Conservation (phyloP, 495 filamentous ascomycete genomes). For the Daldinia concentrica region DNA sequence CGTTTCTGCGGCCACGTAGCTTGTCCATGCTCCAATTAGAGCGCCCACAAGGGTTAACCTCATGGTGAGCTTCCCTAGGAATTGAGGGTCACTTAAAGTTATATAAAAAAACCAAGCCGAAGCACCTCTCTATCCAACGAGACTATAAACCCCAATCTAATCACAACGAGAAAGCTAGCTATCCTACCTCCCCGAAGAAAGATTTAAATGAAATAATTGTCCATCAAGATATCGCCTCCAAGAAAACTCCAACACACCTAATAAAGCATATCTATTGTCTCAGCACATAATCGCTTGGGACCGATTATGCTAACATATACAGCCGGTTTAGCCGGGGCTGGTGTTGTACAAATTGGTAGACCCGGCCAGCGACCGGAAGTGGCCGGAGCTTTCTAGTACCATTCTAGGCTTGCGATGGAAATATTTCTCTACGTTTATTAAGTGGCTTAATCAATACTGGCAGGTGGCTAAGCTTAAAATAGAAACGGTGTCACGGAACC, state of each 20-base stretch:
- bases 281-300: slow-evolving; percentile 14
- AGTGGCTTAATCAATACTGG: slow-evolving; percentile 17
- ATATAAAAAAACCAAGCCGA: background rate
- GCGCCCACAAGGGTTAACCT: slow-evolving; percentile 5
- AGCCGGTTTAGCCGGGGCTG: slow-evolving; percentile 35
- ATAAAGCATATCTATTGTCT: background rate
- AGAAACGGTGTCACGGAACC: slow-evolving; percentile 19
- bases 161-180: background rate
- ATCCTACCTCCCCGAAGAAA: background rate
- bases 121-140: background rate
- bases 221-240: background rate
- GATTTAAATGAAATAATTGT: background rate
- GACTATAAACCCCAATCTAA: slow-evolving; percentile 1
- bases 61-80: slow-evolving; percentile 8
- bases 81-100: background rate
- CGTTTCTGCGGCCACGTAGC: slow-evolving; percentile 15
- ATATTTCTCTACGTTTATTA: slow-evolving; percentile 14
- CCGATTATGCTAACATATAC: slow-evolving; percentile 24
- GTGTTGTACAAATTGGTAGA: slow-evolving; percentile 5
- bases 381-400: slow-evolving; percentile 2
- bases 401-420: slow-evolving; percentile 18
- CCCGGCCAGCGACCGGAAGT: slow-evolving; percentile 17
- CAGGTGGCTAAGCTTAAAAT: slow-evolving; percentile 24
- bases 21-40: slow-evolving; percentile 23
- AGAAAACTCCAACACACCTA: background rate